A percentile compares a stretch with the other conserved stretches of the same genome.
Evolutionary conservation across 257 asterid genomes (phyloP).

Genomic region (Agastache rugosa): DNA sequence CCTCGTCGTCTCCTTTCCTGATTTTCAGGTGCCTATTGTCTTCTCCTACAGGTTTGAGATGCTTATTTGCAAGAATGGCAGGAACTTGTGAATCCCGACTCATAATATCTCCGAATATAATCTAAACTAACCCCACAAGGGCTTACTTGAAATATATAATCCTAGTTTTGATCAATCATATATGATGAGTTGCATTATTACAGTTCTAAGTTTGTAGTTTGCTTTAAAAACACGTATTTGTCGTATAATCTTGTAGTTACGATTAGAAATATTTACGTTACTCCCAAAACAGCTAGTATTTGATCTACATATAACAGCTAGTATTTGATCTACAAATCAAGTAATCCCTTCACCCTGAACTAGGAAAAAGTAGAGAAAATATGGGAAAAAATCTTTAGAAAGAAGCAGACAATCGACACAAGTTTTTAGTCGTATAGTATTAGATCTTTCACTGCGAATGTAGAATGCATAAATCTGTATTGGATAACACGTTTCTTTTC

Average conservation of each 20-base stretch:
- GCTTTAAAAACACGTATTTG: background rate
- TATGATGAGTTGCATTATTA: background rate
- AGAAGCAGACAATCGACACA: background rate
- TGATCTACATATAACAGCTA: background rate
- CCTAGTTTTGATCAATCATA: conserved; percentile 21
- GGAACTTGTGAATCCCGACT: conserved; percentile 56
- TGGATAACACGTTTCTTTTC: conserved; percentile 43
- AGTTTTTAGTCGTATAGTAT: background rate
- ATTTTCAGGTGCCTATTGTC: conserved; percentile 49
- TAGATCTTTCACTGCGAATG: conserved; percentile 2
- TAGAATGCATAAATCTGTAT: conserved; percentile 37
- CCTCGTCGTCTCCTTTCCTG: conserved; percentile 41
- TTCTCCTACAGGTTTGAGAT: conserved; percentile 67
- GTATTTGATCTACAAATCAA: background rate
- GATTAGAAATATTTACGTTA: background rate
- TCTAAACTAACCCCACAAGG: conserved; percentile 26
- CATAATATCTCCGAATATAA: conserved; percentile 40
- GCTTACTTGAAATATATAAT: conserved; percentile 21
- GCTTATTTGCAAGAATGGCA: conserved; percentile 57
- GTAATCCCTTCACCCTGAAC: background rate
- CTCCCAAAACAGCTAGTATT: background rate
- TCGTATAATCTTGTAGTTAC: background rate
- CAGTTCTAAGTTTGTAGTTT: conserved; percentile 10
- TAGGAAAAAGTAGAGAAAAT: background rate
- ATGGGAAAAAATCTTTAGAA: background rate